Evolutionary conservation across 164 flowering plant genomes (phyloP), one percentile per base, ranked within the genome.

Genomic region (Litsea cubeba): DNA sequence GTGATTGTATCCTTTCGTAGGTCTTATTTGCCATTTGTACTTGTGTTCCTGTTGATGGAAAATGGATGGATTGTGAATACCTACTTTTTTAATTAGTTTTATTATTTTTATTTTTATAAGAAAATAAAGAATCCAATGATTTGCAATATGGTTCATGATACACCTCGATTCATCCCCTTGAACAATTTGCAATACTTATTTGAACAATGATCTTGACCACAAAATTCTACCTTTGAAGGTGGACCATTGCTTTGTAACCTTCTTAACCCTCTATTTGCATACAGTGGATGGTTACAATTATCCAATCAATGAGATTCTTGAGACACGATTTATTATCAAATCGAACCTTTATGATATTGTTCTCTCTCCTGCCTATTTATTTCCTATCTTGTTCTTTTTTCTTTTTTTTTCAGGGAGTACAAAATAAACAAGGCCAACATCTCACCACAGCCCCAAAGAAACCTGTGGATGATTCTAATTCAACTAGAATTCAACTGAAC

Each of bases 371-470:
- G 7, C 65, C 65, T 2, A 63, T 7, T 63, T 63, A 22, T 12
- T 63, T 24, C 46, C 0, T 35, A 35, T 24, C 65, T n/a, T n/a
- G 20, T 62, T 15, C n/a, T 18, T 26, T 28, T 57, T 12, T 57
- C 2, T 7, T 63, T 73, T 51, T 46, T 74, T 49, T 76, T 49
- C 85, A 89, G 95, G 92, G 85, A 76, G 87, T 76, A 26, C 90
- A 84, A 79, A 79, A 65, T 71, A 88, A 80, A 86, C 85, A 79
- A 71, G 88, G 85, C 49, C 87, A 74, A 73, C 63, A 50, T 40
- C 35, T n/a, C 22, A 24, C 15, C 12, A n/a, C 54, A 22, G 14
- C 30, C 4, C 83, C 83, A 12, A 86, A 77, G 81, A 85, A 85
- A 72, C 62, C 81, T 12, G 65, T 70, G 7, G 85, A 85, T 51